phyloP scores from a whole-genome alignment of 1,139 yeast species.

The Ogataea hybrid region DNA sequence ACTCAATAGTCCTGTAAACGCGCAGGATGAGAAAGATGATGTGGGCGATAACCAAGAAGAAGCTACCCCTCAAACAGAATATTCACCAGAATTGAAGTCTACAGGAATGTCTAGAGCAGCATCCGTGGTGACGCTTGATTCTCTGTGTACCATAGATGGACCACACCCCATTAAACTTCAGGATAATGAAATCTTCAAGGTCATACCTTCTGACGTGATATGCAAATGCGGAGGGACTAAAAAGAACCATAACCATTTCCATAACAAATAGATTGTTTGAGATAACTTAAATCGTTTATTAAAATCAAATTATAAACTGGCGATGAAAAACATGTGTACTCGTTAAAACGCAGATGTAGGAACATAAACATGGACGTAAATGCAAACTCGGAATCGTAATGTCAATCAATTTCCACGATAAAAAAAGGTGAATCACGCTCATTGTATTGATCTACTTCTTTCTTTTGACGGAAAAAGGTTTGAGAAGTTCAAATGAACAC shows the following conservation, averaged over 20 bases:
- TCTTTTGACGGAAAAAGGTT: too few relatives aligned
- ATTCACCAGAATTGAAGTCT: neutral
- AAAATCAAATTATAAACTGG: too few relatives aligned
- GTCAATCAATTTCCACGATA: too few relatives aligned
- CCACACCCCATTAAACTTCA: conserved; percentile 21
- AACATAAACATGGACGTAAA: too few relatives aligned
- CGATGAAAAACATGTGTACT: too few relatives aligned
- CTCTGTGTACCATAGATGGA: conserved; percentile 25
- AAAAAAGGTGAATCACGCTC: too few relatives aligned
- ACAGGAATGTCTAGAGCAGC: conserved; percentile 12
- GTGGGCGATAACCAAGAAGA: neutral
- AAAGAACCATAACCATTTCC: conserved; percentile 28
- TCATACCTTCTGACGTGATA: conserved; percentile 27
- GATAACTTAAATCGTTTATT: conserved; percentile 1
- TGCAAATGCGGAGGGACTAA: conserved; percentile 23
- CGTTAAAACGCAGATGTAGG: too few relatives aligned
- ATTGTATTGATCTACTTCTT: too few relatives aligned
- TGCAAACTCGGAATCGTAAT: too few relatives aligned
- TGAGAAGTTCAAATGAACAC: too few relatives aligned
- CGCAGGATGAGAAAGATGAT: neutral
- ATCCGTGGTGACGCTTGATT: conserved; percentile 18
- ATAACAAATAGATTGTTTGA: conserved; percentile 1
- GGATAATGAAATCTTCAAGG: conserved; percentile 13
- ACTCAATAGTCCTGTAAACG: neutral
- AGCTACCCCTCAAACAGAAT: neutral